A percentile compares a stretch with the other conserved stretches of the same genome.
Evolutionary conservation across 768 basidiomycete genomes (phyloP).

Genomic region (Chalciporus sphaerocephalus): DNA sequence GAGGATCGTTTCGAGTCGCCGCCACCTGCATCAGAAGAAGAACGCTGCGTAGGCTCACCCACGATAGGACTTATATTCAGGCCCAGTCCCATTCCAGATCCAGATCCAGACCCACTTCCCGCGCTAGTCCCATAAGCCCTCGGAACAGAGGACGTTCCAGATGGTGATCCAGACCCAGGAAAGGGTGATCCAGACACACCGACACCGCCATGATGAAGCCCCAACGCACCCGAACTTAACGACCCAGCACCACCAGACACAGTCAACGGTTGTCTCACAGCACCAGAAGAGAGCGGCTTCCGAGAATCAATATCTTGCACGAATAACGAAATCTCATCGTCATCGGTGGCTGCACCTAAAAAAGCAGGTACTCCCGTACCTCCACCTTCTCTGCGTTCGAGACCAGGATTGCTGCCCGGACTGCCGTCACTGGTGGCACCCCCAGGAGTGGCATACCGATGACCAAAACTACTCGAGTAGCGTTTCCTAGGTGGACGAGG

Average conservation of each 20-base stretch:
- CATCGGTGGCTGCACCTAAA: constrained; percentile 51
- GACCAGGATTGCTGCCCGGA: constrained; percentile 13
- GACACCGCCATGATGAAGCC: constrained; percentile 1
- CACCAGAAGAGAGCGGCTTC: constrained; percentile 47
- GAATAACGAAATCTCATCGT: constrained; percentile 75
- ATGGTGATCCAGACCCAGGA: constrained; percentile 7
- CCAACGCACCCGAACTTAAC: constrained; percentile 7
- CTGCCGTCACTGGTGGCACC: constrained; percentile 39
- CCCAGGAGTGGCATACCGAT: constrained; percentile 51
- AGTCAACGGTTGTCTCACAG: constrained; percentile 13
- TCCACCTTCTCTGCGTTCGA: constrained; percentile 20
- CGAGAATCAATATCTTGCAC: constrained; percentile 73
- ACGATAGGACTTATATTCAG: neutral
- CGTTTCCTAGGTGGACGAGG: constrained; percentile 44
- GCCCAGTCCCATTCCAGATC: constrained; percentile 14
- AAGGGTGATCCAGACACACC: neutral
- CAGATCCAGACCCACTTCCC: constrained; percentile 9
- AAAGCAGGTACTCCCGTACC: constrained; percentile 33
- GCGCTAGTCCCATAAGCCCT: neutral
- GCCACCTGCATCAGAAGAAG: constrained; percentile 18
- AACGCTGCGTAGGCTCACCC: constrained; percentile 16
- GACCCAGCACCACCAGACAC: neutral
- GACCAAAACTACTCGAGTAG: constrained; percentile 76
- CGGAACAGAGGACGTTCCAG: neutral
- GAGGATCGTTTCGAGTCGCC: constrained; percentile 22